Evolutionary conservation across 306 rosid genomes (phyloP).

Genomic region (Quercus dentata): DNA sequence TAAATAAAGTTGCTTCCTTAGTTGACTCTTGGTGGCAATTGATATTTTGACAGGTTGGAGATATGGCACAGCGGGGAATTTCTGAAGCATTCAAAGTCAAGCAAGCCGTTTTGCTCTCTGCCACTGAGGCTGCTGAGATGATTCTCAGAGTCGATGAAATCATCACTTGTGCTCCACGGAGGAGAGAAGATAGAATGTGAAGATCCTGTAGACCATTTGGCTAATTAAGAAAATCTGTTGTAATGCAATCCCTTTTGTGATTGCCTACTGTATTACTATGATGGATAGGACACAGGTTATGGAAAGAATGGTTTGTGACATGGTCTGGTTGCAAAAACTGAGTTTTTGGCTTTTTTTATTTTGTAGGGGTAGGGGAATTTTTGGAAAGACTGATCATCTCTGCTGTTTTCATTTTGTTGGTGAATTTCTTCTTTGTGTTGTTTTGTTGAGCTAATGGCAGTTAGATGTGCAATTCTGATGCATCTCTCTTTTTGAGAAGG

Average conservation of each 20-base stretch:
- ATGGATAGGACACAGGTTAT: neutral
- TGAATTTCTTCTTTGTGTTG: neutral
- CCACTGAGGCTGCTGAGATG: slow-evolving; percentile 99
- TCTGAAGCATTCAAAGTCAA: slow-evolving; percentile 87
- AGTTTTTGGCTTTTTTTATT: neutral
- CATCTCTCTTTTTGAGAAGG: neutral
- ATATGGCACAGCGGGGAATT: slow-evolving; percentile 81
- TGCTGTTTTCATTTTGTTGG: neutral
- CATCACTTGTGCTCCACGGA: slow-evolving; percentile 94
- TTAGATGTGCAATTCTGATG: neutral
- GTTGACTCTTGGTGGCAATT: neutral
- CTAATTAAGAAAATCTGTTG: slow-evolving; percentile 6
- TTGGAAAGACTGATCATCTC: neutral
- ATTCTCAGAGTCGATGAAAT: slow-evolving; percentile 96
- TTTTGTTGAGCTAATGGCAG: neutral
- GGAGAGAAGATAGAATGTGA: slow-evolving; percentile 94
- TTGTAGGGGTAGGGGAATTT: neutral
- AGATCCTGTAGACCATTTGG: slow-evolving; percentile 6
- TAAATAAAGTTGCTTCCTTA: neutral
- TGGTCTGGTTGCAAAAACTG: neutral
- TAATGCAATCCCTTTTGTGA: slow-evolving; percentile 4
- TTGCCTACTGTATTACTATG: neutral
- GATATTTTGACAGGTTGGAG: slow-evolving; percentile 66
- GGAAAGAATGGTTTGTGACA: neutral
- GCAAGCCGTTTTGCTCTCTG: slow-evolving; percentile 87